Base-by-base conservation (phyloP, 352 stramenopile species). In the Aphanomyces euteiches region DNA sequence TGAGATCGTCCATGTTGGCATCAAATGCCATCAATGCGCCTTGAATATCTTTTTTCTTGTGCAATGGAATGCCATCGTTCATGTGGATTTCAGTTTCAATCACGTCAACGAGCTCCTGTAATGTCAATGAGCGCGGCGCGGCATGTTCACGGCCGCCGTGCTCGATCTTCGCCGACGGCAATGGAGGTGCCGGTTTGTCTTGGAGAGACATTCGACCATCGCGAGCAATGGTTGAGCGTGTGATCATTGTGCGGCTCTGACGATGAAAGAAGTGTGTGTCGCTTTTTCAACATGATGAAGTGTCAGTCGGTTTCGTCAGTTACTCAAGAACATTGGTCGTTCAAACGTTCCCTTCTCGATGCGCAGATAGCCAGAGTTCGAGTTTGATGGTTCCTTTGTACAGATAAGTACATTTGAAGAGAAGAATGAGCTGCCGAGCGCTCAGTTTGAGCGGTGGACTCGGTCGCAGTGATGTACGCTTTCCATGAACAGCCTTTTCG, bases 1-100 rank as follows among this genome's bases (percentile, higher is more conserved):
- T 60, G 47, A 92, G 75, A 69, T 89, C 84, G 36, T 83, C 72
- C 78, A 83, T 84, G 66, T 85, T 75, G 39, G 82, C 75, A 2
- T 73, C 34, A 47, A 64, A 70, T 12, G 56, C 64, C 10, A 40
- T 21, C 10, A 70, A 41, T 8, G 64, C 64, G 17, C 61, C 47
- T 43, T 70, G 47, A 50, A 70, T 61, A 7, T 60, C 64, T 21
- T 70, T 28, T 54, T 72, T 81, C 74, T 88, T 88, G 56, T 81
- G 72, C 28, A 83, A 38, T 8, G 78, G 70, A 41, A 75, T 75
- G 47, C 68, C 61, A 56, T 48, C 73, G 10, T 74, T 73, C 40
- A 75, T 36, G 7, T 83, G 80, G 37, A 84, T 67, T 40, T 83
- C 60, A 28, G 58, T 72, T 34, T 88, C 77, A 21, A 85, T 66